These are phyloP conservation scores for Didymosphaeria variabile DNA, from an alignment of 2,329 filamentous ascomycete species.

Conservation along the genomic window DNA sequence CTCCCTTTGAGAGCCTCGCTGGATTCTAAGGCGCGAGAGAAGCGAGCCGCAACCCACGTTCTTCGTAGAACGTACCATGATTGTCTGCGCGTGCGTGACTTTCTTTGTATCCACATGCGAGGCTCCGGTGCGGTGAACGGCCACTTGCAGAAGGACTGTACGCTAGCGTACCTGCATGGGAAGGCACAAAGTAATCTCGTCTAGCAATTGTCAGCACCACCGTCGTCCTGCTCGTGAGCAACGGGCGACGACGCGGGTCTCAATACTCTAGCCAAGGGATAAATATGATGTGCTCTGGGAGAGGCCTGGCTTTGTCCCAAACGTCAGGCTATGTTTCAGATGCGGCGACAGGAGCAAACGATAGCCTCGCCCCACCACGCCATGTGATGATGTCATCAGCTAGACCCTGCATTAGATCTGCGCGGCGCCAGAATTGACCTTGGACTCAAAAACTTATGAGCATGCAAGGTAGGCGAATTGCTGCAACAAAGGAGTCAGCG, in stretches of 20 bases:
- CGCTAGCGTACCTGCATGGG: slow-evolving; percentile 2
- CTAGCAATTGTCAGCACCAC: neutral
- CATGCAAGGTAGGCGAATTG: no score
- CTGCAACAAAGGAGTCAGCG: neutral
- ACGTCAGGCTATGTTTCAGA: slow-evolving; percentile 3
- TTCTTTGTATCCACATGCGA: no score
- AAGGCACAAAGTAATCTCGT: neutral
- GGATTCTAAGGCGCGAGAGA: neutral
- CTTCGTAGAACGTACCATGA: no score
- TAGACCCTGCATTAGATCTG: slow-evolving; percentile 12
- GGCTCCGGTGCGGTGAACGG: neutral
- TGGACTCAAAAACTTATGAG: neutral
- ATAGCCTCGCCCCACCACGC: neutral
- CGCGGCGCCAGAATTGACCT: neutral
- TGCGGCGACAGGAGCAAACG: neutral
- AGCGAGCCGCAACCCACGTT: neutral
- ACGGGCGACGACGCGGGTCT: no score
- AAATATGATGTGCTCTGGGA: neutral
- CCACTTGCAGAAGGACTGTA: neutral
- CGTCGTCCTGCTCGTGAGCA: neutral
- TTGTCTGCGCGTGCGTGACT: no score
- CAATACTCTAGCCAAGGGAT: neutral
- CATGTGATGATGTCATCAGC: slow-evolving; percentile 5
- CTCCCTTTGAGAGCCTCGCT: no score
- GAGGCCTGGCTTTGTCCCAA: neutral